Percentiles rank a stretch among this genome's conserved stretches.
phyloP scores from a whole-genome alignment of 768 basidiomycete species.

The Lactarius sanguifluus region DNA sequence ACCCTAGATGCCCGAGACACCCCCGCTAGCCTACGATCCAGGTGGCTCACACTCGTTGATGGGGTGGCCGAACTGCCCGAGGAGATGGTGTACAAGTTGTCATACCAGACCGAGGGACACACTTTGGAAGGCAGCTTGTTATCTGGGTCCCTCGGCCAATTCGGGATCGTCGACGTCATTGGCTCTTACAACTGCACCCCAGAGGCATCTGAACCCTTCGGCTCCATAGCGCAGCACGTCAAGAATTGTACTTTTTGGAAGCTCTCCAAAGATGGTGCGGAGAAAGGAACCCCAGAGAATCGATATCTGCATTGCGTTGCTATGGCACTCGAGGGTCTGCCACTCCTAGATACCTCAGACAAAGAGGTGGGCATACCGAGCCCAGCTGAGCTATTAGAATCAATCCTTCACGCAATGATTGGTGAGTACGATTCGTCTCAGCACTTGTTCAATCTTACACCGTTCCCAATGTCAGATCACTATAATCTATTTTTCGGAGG shows the following conservation, averaged over 20 bases:
- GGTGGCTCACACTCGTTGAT: neutral
- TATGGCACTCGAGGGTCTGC: neutral
- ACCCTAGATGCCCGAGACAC: neutral
- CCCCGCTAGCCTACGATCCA: neutral
- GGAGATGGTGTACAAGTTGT: neutral
- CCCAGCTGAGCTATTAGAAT: neutral
- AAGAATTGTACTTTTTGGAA: neutral
- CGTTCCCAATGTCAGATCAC: neutral
- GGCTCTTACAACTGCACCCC: neutral
- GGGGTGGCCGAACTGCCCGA: neutral
- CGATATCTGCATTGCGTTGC: neutral
- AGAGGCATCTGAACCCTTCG: neutral
- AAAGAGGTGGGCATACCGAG: neutral
- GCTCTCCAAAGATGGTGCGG: neutral
- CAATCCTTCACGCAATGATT: constrained; percentile 1
- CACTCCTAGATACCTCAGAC: neutral
- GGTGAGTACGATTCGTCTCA: too few relatives aligned
- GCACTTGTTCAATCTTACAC: too few relatives aligned
- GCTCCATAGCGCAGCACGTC: neutral
- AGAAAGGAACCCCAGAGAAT: neutral
- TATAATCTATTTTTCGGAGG: neutral
- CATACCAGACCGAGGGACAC: neutral
- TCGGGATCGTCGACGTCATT: neutral
- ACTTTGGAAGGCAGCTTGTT: neutral
- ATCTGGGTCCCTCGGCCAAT: neutral